Percentiles rank a stretch among this genome's conserved stretches.
phyloP scores from a whole-genome alignment of 2,329 filamentous ascomycete species.

The Claviceps africana region DNA sequence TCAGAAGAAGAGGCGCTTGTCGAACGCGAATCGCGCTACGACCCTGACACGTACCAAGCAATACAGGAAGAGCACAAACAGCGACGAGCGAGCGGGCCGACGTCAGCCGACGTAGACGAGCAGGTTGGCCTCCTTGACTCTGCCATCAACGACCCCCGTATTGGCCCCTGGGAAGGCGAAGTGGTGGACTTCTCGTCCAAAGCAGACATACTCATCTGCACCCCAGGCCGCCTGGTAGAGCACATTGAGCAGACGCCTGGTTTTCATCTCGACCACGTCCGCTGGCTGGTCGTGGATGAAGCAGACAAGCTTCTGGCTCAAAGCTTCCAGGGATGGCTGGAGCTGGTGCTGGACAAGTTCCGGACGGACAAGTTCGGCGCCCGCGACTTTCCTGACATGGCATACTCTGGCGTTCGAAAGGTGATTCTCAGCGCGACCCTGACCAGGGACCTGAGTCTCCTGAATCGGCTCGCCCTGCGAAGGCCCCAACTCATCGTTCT shows the following conservation, averaged over 20 bases:
- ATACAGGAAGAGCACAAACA: slow-evolving; percentile 13
- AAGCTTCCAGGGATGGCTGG: slow-evolving; percentile 84
- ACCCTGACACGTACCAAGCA: slow-evolving; percentile 39
- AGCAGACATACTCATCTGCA: slow-evolving; percentile 81
- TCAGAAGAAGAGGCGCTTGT: slow-evolving; percentile 40
- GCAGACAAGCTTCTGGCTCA: slow-evolving; percentile 85
- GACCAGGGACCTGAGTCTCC: slow-evolving; percentile 69
- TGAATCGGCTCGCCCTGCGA: slow-evolving; percentile 57
- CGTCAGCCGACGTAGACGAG: slow-evolving; percentile 8
- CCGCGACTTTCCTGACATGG: slow-evolving; percentile 39
- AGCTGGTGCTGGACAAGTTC: slow-evolving; percentile 52
- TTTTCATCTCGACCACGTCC: slow-evolving; percentile 62
- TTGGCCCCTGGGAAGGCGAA: slow-evolving; percentile 29
- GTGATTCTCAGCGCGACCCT: slow-evolving; percentile 85
- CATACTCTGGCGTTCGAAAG: slow-evolving; percentile 51
- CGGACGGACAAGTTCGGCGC: slow-evolving; percentile 33
- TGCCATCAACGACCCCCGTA: slow-evolving; percentile 15
- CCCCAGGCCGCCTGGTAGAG: slow-evolving; percentile 81
- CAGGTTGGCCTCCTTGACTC: slow-evolving; percentile 7
- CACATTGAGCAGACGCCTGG: slow-evolving; percentile 74
- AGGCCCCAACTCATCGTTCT: slow-evolving; percentile 66
- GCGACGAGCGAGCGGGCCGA: slow-evolving; percentile 4
- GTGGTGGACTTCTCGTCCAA: slow-evolving; percentile 53
- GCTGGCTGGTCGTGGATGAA: slow-evolving; percentile 88
- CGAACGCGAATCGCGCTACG: slow-evolving; percentile 40